A percentile compares a stretch with the other conserved stretches of the same genome.
phyloP scores from a whole-genome alignment of 257 asterid species.

The Nicotiana knightiana region DNA sequence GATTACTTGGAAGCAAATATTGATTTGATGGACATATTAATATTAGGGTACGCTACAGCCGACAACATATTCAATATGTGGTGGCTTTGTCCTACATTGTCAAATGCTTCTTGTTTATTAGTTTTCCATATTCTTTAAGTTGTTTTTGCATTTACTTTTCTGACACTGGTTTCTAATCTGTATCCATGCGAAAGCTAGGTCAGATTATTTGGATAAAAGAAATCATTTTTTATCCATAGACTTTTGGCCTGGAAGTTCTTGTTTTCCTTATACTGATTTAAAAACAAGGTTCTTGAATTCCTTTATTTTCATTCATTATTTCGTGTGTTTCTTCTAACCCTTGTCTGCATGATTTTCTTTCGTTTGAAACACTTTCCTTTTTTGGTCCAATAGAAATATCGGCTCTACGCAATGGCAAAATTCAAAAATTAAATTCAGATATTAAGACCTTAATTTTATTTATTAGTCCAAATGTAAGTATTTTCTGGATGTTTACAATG shows the following conservation, averaged over 20 bases:
- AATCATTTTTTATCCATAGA: neutral
- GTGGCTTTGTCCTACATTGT: neutral
- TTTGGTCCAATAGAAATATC: neutral
- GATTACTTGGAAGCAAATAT: conserved; percentile 75
- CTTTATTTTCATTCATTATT: neutral
- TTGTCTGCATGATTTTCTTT: neutral
- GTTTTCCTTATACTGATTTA: neutral
- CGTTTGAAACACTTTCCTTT: neutral
- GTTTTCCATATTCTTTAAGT: neutral
- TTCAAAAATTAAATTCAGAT: neutral
- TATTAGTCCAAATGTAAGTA: neutral
- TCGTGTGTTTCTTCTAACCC: neutral
- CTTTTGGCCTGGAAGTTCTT: neutral
- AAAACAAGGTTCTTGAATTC: neutral
- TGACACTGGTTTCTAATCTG: neutral
- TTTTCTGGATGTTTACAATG: neutral
- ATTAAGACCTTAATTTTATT: neutral
- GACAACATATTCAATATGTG: neutral
- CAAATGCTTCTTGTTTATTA: neutral
- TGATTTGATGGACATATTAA: conserved; percentile 65
- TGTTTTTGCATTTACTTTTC: neutral
- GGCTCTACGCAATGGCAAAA: neutral
- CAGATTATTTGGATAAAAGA: neutral
- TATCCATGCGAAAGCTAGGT: neutral
- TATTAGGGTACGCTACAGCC: conserved; percentile 43